phyloP scores from a whole-genome alignment of 2,329 filamentous ascomycete species.

The Sporothrix euskadiensis region DNA sequence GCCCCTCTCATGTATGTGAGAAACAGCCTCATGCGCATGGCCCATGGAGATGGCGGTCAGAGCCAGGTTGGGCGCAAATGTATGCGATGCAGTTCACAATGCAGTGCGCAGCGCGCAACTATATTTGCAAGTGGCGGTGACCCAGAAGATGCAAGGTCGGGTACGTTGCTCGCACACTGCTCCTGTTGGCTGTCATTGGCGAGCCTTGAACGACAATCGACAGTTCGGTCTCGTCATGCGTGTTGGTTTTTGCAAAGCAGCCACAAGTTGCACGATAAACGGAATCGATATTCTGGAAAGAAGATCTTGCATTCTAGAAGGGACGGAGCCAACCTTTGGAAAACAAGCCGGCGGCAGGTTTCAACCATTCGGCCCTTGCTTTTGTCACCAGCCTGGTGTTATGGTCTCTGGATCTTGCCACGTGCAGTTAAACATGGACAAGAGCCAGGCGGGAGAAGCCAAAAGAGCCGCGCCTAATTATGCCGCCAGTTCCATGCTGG shows the following conservation, averaged over 20 bases:
- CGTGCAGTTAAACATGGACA: constrained; percentile 18
- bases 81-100: neutral
- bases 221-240: neutral
- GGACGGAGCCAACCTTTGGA: neutral
- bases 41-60: constrained; percentile 6
- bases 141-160: constrained; percentile 2
- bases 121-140: constrained; percentile 21
- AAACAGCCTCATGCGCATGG: neutral
- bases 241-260: constrained; percentile 7
- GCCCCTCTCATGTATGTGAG: constrained; percentile 5
- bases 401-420: neutral
- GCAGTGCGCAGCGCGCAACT: neutral
- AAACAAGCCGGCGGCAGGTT: neutral
- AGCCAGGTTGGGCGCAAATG: neutral
- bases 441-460: constrained; percentile 22
- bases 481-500: constrained; percentile 27
- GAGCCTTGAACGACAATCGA: constrained; percentile 1
- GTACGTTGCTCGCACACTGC: constrained; percentile 1
- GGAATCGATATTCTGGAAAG: neutral
- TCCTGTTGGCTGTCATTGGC: neutral
- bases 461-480: constrained; percentile 10
- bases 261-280: neutral
- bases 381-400: constrained; percentile 19
- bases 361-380: neutral
- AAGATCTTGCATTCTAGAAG: neutral